These are phyloP conservation scores for Metschnikowia matae DNA, from an alignment of 805 yeast genomes.

Conservation along the genomic window DNA sequence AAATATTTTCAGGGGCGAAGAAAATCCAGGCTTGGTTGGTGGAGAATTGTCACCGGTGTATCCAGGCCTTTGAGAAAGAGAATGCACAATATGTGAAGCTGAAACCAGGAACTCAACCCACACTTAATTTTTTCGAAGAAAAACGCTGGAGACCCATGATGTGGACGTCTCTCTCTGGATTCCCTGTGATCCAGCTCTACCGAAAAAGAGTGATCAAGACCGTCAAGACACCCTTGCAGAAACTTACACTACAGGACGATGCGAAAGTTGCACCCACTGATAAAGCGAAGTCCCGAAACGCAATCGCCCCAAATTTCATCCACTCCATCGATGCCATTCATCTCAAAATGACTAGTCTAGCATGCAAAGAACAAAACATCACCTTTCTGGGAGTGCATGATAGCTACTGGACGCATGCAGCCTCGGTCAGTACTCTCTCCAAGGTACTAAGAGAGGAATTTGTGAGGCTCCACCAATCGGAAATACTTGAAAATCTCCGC, in stretches of 20 bases:
- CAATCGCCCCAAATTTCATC: constrained; percentile 41
- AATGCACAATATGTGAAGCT: background rate
- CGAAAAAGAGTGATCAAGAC: constrained; percentile 13
- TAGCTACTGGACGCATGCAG: constrained; percentile 41
- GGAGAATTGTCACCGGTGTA: constrained; percentile 27
- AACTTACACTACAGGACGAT: constrained; percentile 19
- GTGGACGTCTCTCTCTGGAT: constrained; percentile 41
- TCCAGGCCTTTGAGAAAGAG: constrained; percentile 22
- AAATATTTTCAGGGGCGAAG: constrained; percentile 32
- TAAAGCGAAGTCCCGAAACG: constrained; percentile 30
- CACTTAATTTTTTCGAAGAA: constrained; percentile 19
- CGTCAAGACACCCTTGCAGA: constrained; percentile 24
- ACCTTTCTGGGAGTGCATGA: constrained; percentile 41
- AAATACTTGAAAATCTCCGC: constrained; percentile 23
- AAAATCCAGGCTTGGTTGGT: constrained; percentile 35
- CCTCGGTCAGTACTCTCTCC: constrained; percentile 26
- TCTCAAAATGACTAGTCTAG: constrained; percentile 32
- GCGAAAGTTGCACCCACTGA: constrained; percentile 23
- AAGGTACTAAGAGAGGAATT: constrained; percentile 31
- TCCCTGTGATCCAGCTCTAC: constrained; percentile 40
- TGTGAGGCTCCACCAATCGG: constrained; percentile 29
- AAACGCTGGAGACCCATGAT: constrained; percentile 31
- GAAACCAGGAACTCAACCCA: background rate
- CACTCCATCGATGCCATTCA: constrained; percentile 42
- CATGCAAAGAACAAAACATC: constrained; percentile 18